These are phyloP conservation scores for Syncephalastrum racemosum DNA, from an alignment of 371 early-diverging fungal species.

Conservation along the genomic window DNA sequence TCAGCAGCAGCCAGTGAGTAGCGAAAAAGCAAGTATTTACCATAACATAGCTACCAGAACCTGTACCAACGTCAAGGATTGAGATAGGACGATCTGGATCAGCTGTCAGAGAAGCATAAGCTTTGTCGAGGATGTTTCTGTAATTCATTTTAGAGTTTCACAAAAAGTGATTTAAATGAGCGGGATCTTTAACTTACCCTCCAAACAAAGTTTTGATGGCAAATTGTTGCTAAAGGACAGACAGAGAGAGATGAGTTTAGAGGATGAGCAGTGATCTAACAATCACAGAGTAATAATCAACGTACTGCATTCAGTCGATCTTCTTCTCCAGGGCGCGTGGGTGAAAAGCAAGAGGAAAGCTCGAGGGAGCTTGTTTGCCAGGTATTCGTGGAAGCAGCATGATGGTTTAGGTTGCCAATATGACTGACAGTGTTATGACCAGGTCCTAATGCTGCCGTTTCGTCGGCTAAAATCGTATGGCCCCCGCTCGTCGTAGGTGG, in stretches of 20 bases:
- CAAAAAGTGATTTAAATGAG: too few relatives aligned
- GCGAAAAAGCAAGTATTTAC: slow-evolving; percentile 14
- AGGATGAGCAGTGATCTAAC: too few relatives aligned
- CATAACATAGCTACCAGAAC: slow-evolving; percentile 55
- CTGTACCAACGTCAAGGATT: slow-evolving; percentile 16
- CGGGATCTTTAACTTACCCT: slow-evolving; percentile 11
- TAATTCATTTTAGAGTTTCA: not conserved
- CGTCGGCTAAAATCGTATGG: too few relatives aligned
- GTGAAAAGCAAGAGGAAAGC: slow-evolving; percentile 7
- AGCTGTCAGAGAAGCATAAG: too few relatives aligned
- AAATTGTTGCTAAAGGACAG: slow-evolving; percentile 16
- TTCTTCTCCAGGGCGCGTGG: slow-evolving; percentile 14
- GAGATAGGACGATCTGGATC: not conserved
- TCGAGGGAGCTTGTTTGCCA: too few relatives aligned
- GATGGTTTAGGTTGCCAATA: too few relatives aligned
- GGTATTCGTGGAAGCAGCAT: too few relatives aligned
- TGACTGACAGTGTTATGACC: too few relatives aligned
- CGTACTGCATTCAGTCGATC: slow-evolving; percentile 15
- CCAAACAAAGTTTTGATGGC: slow-evolving; percentile 21
- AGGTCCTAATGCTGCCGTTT: too few relatives aligned
- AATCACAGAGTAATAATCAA: not conserved
- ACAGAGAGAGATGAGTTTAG: too few relatives aligned
- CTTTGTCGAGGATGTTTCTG: slow-evolving; percentile 8
- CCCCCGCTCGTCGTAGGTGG: too few relatives aligned
- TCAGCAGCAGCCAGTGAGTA: not conserved